These are phyloP conservation scores for Penstemon eatonii DNA, from an alignment of 257 asterid species.

Conservation along the genomic window DNA sequence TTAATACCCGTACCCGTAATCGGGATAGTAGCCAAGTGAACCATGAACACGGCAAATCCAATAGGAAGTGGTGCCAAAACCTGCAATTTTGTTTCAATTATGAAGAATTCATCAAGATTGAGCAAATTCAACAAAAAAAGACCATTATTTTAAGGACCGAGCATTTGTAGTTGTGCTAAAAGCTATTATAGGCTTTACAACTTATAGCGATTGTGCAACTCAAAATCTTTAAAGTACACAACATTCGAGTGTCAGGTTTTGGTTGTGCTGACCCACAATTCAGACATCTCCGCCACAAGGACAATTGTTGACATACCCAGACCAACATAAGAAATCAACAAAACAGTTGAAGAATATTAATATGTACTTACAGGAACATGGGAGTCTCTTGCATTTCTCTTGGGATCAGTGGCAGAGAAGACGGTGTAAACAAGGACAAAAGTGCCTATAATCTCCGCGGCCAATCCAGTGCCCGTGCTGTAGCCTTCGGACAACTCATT, in stretches of 20 bases:
- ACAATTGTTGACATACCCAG: background rate
- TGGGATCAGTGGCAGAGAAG: conserved; percentile 77
- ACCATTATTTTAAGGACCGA: background rate
- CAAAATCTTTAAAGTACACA: no score
- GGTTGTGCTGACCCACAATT: no score
- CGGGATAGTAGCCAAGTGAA: no score
- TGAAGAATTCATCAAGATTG: background rate
- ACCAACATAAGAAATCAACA: background rate
- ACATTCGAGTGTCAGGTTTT: no score
- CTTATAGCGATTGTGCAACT: no score
- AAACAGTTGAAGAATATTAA: background rate
- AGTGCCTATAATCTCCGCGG: conserved; percentile 33
- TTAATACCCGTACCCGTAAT: no score
- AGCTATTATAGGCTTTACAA: no score
- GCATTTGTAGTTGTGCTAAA: no score
- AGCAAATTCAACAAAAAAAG: background rate
- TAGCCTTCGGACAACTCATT: conserved; percentile 45
- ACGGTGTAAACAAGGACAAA: conserved; percentile 22
- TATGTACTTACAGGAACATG: conserved; percentile 62
- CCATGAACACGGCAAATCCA: conserved; percentile 26
- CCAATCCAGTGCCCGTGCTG: conserved; percentile 70
- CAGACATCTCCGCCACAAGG: no score
- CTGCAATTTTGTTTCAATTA: conserved; percentile 26
- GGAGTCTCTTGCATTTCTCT: conserved; percentile 73
- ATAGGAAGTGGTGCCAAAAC: conserved; percentile 84